Conservation (phyloP, 441 rosid species). For the Euphorbia celastroides region DNA sequence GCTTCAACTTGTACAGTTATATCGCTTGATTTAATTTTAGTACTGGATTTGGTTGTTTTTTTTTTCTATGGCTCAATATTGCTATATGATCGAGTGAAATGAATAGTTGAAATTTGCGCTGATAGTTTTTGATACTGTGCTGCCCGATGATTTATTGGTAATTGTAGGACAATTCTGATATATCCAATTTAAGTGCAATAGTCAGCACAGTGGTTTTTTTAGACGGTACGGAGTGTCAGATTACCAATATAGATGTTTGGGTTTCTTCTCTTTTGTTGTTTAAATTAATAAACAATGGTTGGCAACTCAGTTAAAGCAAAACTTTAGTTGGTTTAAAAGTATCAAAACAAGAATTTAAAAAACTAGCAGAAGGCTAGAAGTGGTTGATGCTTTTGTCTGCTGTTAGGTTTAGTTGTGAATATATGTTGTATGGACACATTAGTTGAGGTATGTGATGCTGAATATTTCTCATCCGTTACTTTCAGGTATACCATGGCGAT, state of each 20-base stretch:
- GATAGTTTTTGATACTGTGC: too few relatives aligned
- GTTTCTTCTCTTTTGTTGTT: too few relatives aligned
- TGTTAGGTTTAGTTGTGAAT: constrained; percentile 5
- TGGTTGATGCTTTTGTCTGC: background rate
- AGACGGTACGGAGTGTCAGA: too few relatives aligned
- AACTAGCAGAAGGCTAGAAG: background rate
- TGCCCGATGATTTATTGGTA: too few relatives aligned
- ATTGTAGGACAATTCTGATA: background rate
- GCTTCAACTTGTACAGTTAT: background rate
- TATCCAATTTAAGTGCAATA: too few relatives aligned
- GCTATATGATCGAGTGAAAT: background rate
- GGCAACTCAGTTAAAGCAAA: background rate
- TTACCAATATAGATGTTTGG: too few relatives aligned
- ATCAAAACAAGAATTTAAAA: background rate
- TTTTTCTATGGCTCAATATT: background rate
- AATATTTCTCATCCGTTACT: constrained; percentile 3
- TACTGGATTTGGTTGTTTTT: too few relatives aligned
- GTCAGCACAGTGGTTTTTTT: too few relatives aligned
- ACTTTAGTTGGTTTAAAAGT: too few relatives aligned
- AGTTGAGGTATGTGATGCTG: background rate
- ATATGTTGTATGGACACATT: background rate
- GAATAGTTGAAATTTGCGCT: too few relatives aligned
- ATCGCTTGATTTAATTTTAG: background rate
- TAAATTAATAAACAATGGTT: background rate
- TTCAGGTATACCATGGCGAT: constrained; percentile 40